phyloP scores from a whole-genome alignment of 768 basidiomycete species.

The Boletus eberwhitei region DNA sequence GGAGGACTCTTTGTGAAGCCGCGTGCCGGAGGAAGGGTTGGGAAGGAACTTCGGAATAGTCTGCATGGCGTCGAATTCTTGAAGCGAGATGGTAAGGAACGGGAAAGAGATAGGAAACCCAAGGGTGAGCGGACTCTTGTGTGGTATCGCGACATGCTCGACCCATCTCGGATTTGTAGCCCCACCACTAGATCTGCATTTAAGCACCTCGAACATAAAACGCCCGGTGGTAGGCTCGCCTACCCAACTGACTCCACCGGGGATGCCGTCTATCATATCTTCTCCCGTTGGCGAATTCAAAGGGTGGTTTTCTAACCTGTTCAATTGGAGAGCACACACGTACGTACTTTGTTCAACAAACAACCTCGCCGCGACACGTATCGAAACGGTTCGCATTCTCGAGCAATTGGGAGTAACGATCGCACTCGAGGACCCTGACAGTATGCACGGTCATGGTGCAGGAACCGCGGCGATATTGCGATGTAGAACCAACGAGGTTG shows the following conservation, averaged over 20 bases:
- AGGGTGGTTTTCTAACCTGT: constrained; percentile 94
- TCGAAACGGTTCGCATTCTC: constrained; percentile 61
- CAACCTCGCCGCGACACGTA: constrained; percentile 57
- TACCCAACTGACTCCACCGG: constrained; percentile 38
- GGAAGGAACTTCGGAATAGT: constrained; percentile 55
- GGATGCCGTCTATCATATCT: constrained; percentile 43
- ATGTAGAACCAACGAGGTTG: constrained; percentile 50
- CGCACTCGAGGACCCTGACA: constrained; percentile 48
- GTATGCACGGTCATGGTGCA: constrained; percentile 29
- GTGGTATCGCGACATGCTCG: background rate
- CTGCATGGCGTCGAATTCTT: constrained; percentile 31
- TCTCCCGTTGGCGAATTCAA: constrained; percentile 83
- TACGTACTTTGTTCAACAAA: constrained; percentile 55
- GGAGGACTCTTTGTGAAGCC: constrained; percentile 33
- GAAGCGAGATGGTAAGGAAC: constrained; percentile 37
- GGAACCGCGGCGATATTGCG: constrained; percentile 40
- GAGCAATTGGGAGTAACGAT: constrained; percentile 62
- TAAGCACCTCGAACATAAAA: constrained; percentile 39
- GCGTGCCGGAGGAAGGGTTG: constrained; percentile 31
- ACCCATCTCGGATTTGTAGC: constrained; percentile 35
- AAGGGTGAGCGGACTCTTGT: constrained; percentile 40
- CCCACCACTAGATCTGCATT: constrained; percentile 52
- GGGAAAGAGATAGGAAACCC: constrained; percentile 49
- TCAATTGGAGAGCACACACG: constrained; percentile 79
- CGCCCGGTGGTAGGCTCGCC: constrained; percentile 52